phyloP scores from a whole-genome alignment of 257 asterid genomes.

The Solanum ossicruentum region DNA sequence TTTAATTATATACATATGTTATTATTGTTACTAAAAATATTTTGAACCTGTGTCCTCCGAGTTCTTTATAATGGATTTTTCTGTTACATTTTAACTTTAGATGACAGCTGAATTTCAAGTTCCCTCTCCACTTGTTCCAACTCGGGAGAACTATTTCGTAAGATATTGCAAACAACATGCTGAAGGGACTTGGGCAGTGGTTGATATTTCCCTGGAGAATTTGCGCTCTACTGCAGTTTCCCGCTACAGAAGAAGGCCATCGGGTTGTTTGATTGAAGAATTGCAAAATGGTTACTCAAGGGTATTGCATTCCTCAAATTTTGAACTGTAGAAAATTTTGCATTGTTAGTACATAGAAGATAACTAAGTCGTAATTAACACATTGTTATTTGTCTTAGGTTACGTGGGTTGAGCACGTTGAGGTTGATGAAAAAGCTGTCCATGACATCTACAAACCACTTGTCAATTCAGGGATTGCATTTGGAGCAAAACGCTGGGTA shows the following conservation, averaged over 20 bases:
- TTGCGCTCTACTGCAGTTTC: conserved; percentile 39
- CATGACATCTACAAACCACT: conserved; percentile 49
- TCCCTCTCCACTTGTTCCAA: conserved; percentile 70
- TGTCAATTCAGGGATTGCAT: conserved; percentile 54
- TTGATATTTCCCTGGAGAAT: conserved; percentile 66
- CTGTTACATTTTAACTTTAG: conserved; percentile 6
- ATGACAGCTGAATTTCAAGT: conserved; percentile 82
- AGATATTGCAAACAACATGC: conserved; percentile 68
- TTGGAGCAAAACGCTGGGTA: conserved; percentile 75
- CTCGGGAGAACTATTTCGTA: conserved; percentile 58
- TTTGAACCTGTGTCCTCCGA: background rate
- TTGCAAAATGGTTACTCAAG: conserved; percentile 73
- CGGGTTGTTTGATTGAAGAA: conserved; percentile 72
- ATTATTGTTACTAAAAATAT: background rate
- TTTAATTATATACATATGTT: too few species aligned
- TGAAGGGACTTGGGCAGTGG: conserved; percentile 75
- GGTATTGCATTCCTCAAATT: conserved; percentile 13
- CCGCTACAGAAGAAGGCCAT: conserved; percentile 51
- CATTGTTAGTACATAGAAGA: background rate
- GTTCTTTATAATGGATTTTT: background rate
- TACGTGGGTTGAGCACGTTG: conserved; percentile 71
- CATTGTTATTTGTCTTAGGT: conserved; percentile 21
- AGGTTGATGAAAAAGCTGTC: conserved; percentile 57
- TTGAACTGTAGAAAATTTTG: background rate
- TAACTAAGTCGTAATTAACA: background rate